Conservation (phyloP, 441 rosid genomes). For the Codiaeum variegatum region DNA sequence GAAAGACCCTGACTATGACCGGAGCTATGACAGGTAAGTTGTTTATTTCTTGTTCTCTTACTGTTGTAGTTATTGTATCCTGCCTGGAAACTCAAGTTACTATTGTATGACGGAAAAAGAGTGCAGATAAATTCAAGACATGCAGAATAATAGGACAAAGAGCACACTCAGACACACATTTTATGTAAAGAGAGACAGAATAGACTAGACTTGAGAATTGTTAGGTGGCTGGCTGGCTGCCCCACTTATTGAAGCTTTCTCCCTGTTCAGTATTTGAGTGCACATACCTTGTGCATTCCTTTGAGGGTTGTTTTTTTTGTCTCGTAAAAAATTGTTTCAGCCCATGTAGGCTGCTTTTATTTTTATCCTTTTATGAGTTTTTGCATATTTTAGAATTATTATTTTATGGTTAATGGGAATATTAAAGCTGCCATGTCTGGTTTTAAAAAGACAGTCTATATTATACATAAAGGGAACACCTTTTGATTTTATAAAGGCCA, state of each 20-base stretch:
- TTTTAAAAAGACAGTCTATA: background rate
- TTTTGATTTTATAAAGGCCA: background rate
- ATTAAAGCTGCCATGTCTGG: background rate
- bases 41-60: constrained; percentile 8
- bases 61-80: background rate
- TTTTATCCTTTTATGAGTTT: too few relatives aligned
- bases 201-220: background rate
- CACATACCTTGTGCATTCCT: background rate
- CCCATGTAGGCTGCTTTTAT: background rate
- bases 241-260: background rate
- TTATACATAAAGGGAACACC: too few relatives aligned
- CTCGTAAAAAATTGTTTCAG: background rate
- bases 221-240: background rate
- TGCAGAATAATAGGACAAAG: background rate
- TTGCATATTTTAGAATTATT: too few relatives aligned
- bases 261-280: background rate
- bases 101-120: background rate
- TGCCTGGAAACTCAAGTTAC: background rate
- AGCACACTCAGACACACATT: background rate
- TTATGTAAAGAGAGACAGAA: background rate
- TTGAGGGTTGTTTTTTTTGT: too few relatives aligned
- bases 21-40: constrained; percentile 67
- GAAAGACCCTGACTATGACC: constrained; percentile 80
- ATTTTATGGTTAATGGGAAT: background rate
- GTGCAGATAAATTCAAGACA: background rate